Percentiles rank a stretch among this genome's conserved stretches.
phyloP scores from a whole-genome alignment of 495 filamentous ascomycete genomes.

The Neurospora africana region DNA sequence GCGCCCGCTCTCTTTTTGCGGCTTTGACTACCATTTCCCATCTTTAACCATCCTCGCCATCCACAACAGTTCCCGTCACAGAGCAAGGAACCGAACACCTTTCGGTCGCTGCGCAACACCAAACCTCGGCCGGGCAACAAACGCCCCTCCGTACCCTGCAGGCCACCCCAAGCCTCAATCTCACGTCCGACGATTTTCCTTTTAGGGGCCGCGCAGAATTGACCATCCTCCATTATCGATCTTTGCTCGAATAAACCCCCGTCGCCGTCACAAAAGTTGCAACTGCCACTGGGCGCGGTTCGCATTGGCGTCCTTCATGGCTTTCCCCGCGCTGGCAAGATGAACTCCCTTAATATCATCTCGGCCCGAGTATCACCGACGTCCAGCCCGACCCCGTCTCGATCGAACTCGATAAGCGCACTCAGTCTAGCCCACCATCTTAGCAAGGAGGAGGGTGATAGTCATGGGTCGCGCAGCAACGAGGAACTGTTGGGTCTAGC shows the following conservation, averaged over 20 bases:
- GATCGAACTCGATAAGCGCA: slow-evolving; percentile 56
- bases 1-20: background rate
- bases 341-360: slow-evolving; percentile 97
- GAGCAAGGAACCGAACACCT: background rate
- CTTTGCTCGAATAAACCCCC: background rate
- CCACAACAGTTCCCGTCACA: background rate
- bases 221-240: background rate
- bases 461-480: background rate
- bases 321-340: slow-evolving; percentile 42
- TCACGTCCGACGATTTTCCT: background rate
- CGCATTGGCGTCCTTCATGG: slow-evolving; percentile 25
- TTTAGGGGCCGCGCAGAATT: background rate
- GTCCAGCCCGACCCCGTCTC: slow-evolving; percentile 45
- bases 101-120: background rate
- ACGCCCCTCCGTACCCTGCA: background rate
- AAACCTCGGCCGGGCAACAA: background rate
- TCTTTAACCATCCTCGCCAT: background rate
- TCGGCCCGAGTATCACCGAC: slow-evolving; percentile 66
- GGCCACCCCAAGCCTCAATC: background rate
- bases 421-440: slow-evolving; percentile 30
- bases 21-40: background rate
- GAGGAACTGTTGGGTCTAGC: slow-evolving; percentile 10
- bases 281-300: slow-evolving; percentile 7
- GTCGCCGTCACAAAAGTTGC: background rate
- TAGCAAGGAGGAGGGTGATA: slow-evolving; percentile 31